Evolutionary conservation across 441 rosid species (phyloP).

Genomic region (Pelargonium myrrhifolium): DNA sequence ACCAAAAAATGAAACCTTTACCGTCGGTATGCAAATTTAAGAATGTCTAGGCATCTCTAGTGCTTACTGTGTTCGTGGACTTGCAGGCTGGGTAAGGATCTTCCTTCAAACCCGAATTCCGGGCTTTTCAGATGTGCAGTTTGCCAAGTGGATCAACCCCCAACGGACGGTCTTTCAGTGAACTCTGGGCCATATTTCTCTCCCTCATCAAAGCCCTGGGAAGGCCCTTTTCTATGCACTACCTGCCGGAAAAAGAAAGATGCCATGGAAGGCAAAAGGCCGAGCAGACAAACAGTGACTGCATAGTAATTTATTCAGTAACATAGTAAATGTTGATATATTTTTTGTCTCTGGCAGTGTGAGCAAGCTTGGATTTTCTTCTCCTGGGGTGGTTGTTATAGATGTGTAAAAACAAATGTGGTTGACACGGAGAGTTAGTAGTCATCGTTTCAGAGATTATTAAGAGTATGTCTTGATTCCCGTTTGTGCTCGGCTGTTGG

Average conservation of each 20-base stretch:
- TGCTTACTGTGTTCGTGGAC: constrained; percentile 7
- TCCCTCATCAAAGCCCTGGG: constrained; percentile 72
- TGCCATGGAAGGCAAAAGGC: constrained; percentile 96
- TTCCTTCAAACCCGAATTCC: constrained; percentile 37
- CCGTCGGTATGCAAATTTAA: background rate
- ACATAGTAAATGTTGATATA: constrained; percentile 40
- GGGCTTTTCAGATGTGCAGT: constrained; percentile 84
- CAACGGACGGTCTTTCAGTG: constrained; percentile 41
- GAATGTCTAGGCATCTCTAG: background rate
- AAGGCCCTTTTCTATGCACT: constrained; percentile 83
- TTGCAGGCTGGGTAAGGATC: constrained; percentile 82
- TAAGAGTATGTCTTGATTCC: constrained; percentile 27
- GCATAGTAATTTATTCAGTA: constrained; percentile 32
- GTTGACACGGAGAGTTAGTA: constrained; percentile 24
- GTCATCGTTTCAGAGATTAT: constrained; percentile 25
- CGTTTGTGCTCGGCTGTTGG: constrained; percentile 36
- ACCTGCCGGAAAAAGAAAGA: constrained; percentile 82
- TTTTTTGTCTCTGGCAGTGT: constrained; percentile 38
- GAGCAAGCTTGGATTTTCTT: constrained; percentile 36
- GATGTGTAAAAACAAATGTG: constrained; percentile 36
- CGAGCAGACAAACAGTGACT: constrained; percentile 43
- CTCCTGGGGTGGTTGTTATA: constrained; percentile 13
- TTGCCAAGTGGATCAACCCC: constrained; percentile 84
- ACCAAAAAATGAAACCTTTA: background rate
- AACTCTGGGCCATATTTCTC: constrained; percentile 55